Conservation (phyloP, 805 yeast genomes). For the Candida glaebosa region DNA sequence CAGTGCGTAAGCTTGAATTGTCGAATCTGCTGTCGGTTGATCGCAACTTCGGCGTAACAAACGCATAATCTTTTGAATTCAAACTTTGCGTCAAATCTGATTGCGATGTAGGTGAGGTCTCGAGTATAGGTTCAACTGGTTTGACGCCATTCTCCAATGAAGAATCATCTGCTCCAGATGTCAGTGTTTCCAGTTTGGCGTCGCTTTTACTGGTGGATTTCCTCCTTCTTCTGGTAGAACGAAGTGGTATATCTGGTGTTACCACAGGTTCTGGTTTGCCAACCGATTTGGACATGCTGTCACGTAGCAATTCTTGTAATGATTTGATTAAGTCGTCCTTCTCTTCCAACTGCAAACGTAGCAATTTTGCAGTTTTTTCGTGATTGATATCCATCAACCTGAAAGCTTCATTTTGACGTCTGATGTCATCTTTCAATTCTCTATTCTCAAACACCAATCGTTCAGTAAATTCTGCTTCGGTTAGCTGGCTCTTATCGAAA, state of each 20-base stretch:
- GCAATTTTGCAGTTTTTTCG: not conserved
- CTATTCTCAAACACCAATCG: constrained; percentile 32
- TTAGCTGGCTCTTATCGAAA: constrained; percentile 28
- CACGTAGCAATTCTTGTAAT: constrained; percentile 9
- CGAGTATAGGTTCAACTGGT: not conserved
- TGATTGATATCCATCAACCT: not conserved
- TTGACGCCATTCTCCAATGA: not conserved
- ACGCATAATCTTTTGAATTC: not conserved
- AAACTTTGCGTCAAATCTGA: not conserved
- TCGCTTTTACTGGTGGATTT: constrained; percentile 7
- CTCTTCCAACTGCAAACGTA: constrained; percentile 3
- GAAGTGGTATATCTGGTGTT: constrained; percentile 16
- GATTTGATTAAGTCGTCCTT: constrained; percentile 11
- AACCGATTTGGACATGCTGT: constrained; percentile 4
- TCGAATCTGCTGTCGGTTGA: not conserved
- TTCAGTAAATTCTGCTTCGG: constrained; percentile 31
- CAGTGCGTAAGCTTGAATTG: not conserved
- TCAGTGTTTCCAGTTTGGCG: not conserved
- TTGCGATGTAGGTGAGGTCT: not conserved
- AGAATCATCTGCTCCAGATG: not conserved
- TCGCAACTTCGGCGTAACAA: not conserved
- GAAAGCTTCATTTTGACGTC: not conserved
- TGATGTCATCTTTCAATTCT: constrained; percentile 22
- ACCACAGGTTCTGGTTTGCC: not conserved
- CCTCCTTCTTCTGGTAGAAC: constrained; percentile 20